Evolutionary conservation across 2,329 filamentous ascomycete species (phyloP).

Genomic region (Aspergillus clavatus): DNA sequence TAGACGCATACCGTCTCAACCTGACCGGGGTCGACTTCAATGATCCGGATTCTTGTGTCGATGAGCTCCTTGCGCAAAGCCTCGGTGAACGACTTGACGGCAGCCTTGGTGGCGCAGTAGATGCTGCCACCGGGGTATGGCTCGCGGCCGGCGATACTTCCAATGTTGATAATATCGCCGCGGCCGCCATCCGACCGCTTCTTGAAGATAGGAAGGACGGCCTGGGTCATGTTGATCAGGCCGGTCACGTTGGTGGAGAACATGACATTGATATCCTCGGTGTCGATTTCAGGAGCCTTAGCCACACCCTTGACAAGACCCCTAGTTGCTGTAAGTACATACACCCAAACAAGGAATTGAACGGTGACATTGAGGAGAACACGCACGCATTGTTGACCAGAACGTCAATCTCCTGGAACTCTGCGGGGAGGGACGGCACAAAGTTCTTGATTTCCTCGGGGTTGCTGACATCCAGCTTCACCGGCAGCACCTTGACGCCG

Average conservation of each 20-base stretch:
- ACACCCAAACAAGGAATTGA: constrained; percentile 44
- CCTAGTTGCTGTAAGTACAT: constrained; percentile 41
- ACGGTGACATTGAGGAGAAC: constrained; percentile 53
- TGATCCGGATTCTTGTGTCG: constrained; percentile 71
- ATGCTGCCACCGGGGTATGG: constrained; percentile 81
- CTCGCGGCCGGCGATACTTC: constrained; percentile 85
- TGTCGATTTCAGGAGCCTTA: constrained; percentile 73
- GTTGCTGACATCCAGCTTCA: constrained; percentile 83
- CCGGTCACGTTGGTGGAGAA: constrained; percentile 91
- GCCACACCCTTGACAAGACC: constrained; percentile 87
- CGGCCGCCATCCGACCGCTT: constrained; percentile 62
- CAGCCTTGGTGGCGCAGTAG: constrained; percentile 91
- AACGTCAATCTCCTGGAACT: constrained; percentile 79
- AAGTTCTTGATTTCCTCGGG: constrained; percentile 69
- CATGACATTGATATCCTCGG: constrained; percentile 81
- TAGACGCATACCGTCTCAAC: constrained; percentile 71
- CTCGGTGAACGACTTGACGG: constrained; percentile 79
- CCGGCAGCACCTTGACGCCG: constrained; percentile 75
- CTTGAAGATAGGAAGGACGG: constrained; percentile 77
- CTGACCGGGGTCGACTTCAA: constrained; percentile 86
- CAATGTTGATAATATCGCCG: constrained; percentile 95
- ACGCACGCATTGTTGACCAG: constrained; percentile 93
- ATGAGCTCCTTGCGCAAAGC: constrained; percentile 78
- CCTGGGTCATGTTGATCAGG: constrained; percentile 94
- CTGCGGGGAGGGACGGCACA: constrained; percentile 67